phyloP scores from a whole-genome alignment of 768 basidiomycete species.

The Melanogaster broomeanus region DNA sequence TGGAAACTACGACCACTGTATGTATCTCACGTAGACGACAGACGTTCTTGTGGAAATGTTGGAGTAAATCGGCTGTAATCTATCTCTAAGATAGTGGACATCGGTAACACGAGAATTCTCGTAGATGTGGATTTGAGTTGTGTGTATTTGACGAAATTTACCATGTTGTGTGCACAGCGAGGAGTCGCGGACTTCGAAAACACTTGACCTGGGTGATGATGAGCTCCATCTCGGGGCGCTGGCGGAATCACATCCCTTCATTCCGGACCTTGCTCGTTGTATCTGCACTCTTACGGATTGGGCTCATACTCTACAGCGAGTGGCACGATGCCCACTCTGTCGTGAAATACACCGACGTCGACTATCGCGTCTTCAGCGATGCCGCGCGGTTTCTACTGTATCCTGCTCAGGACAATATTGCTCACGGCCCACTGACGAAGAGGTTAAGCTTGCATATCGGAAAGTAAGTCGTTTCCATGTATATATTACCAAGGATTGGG shows the following conservation, averaged over 20 bases:
- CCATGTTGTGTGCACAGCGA: too few species aligned
- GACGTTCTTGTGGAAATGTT: background rate
- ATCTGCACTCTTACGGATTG: conserved; percentile 62
- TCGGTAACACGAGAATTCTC: too few species aligned
- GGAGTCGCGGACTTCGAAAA: background rate
- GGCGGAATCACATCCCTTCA: conserved; percentile 25
- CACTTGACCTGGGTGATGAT: background rate
- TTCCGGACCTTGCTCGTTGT: conserved; percentile 55
- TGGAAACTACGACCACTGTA: conserved; percentile 39
- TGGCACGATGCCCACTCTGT: conserved; percentile 83
- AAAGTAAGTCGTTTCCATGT: conserved; percentile 59
- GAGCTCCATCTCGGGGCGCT: background rate
- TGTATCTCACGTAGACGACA: conserved; percentile 16
- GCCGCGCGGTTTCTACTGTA: conserved; percentile 72
- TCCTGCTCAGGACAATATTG: conserved; percentile 50
- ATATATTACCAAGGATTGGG: background rate
- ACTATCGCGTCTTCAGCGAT: conserved; percentile 95
- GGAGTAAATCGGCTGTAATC: background rate
- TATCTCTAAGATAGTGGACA: background rate
- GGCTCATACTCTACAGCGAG: conserved; percentile 82
- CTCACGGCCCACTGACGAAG: conserved; percentile 58
- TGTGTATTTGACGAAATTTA: too few species aligned
- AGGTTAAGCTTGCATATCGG: conserved; percentile 52
- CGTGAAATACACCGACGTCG: conserved; percentile 97
- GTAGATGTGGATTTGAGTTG: too few species aligned